Base-by-base conservation (phyloP, 305 asterid genomes). In the Rubia peregrina region DNA sequence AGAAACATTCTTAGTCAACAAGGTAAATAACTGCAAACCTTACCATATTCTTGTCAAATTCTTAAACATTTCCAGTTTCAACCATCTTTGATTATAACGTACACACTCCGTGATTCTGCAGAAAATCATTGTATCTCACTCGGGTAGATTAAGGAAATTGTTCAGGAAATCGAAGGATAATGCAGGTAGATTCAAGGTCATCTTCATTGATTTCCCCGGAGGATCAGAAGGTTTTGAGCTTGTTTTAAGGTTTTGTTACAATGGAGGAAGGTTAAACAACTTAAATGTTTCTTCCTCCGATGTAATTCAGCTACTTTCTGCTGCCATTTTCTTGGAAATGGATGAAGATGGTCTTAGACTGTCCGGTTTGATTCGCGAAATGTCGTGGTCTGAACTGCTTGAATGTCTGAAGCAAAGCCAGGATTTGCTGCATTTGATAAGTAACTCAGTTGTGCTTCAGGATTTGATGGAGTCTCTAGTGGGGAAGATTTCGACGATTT, bases 141-240 rank as follows among this genome's bases (percentile, higher is more conserved):
- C 90, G 3, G 86, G 86, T 17, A 85, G 76, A 74, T 42, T 89
- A 8, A 72, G 79, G 62, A 74, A 74, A 68, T 16, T 87, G 62
- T 80, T 89, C 68, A 40, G 73, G 51, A 77, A 77, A 59, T 80
- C 75, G 62, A 62, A 48, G n/a, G 61, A 71, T 30, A 61, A 40
- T 22, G 36, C 71, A 24, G 42, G 30, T 46, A 82, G 85, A 30
- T 60, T 80, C 64, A 87, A 84, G 71, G 55, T 89, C 41, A 68
- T 89, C 36, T 81, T 89, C 81, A 74, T 84, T 68, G 89, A 80
- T 21, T 88, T 88, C 61, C 95, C 95, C 4, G 91, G 89, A 36
- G 95, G 90, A 7, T 79, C 87, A 7, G 84, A 82, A 60, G 85
- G 84, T 0, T 83, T 88, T 62, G 91, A 88, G 75, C 87, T 82